These are phyloP conservation scores for Ceratobasidium theobromae DNA, from an alignment of 1,284 basidiomycete species.

Conservation along the genomic window DNA sequence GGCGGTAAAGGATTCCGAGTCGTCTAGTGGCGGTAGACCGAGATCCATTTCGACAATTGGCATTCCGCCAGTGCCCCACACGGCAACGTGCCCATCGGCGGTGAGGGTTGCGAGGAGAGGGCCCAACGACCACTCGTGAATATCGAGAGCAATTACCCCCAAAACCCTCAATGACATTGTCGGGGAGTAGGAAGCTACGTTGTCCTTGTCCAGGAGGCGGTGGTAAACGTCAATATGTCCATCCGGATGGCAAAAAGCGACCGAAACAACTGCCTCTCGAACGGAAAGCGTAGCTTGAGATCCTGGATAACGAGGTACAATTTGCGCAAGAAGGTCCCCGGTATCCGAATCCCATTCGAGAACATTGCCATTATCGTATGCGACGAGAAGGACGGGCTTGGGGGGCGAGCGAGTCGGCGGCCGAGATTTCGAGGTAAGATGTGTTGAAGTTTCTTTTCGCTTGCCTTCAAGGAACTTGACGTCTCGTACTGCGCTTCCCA, in stretches of 20 bases:
- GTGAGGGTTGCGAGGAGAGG: constrained; percentile 22
- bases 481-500: constrained; percentile 4
- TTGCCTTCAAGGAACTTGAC: background rate
- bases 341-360: constrained; percentile 21
- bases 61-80: background rate
- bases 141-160: constrained; percentile 10
- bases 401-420: background rate
- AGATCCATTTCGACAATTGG: constrained; percentile 24
- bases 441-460: background rate
- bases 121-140: constrained; percentile 22
- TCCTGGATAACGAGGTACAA: background rate
- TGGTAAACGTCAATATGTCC: constrained; percentile 13
- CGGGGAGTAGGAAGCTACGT: background rate
- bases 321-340: background rate
- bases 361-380: constrained; percentile 5
- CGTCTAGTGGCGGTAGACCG: background rate
- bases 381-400: background rate
- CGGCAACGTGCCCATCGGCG: constrained; percentile 5
- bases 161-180: constrained; percentile 1
- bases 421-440: background rate
- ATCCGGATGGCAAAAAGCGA: constrained; percentile 23
- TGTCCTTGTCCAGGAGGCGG: background rate
- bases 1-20: background rate
- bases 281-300: constrained; percentile 13
- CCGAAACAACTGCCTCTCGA: background rate